phyloP scores from a whole-genome alignment of 495 filamentous ascomycete species.

The Rusavskia elegans region DNA sequence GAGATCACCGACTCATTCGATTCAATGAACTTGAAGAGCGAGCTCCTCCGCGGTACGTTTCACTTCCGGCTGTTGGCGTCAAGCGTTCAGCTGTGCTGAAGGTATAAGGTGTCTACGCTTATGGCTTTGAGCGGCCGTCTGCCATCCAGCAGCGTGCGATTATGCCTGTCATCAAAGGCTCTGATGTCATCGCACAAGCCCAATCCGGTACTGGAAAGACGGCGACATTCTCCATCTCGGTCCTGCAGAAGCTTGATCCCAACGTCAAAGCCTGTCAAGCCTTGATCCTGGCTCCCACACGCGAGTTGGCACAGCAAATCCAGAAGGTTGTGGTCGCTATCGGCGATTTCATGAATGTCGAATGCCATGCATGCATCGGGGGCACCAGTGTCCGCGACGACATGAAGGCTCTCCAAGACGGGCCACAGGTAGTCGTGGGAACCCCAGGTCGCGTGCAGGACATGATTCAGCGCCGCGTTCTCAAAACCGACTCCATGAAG shows the following conservation, averaged over 20 bases:
- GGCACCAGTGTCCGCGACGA: conserved; percentile 96
- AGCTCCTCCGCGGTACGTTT: conserved; percentile 85
- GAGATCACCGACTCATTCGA: conserved; percentile 99
- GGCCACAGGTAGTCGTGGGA: conserved; percentile 90
- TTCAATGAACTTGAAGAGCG: conserved; percentile 87
- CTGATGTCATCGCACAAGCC: conserved; percentile 97
- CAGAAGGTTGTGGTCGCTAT: conserved; percentile 97
- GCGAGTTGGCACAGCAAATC: conserved; percentile 96
- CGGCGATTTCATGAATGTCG: conserved; percentile 97
- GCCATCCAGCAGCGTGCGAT: conserved; percentile 99
- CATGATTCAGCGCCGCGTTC: conserved; percentile 94
- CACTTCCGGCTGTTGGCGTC: background rate
- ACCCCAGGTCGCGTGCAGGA: conserved; percentile 96
- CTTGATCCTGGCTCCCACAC: conserved; percentile 88
- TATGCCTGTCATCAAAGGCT: conserved; percentile 98
- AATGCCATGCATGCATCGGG: conserved; percentile 98
- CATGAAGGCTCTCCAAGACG: conserved; percentile 89
- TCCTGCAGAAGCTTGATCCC: conserved; percentile 93
- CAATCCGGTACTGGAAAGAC: conserved; percentile 99
- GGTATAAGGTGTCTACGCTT: conserved; percentile 73
- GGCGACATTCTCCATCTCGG: conserved; percentile 96
- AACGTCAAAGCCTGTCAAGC: conserved; percentile 90
- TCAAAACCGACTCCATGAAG: conserved; percentile 94
- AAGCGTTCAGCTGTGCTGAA: no score
- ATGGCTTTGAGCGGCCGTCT: conserved; percentile 98